These are phyloP conservation scores for Fusarium fracticaudum DNA, from an alignment of 2,329 filamentous ascomycete species.

Conservation along the genomic window DNA sequence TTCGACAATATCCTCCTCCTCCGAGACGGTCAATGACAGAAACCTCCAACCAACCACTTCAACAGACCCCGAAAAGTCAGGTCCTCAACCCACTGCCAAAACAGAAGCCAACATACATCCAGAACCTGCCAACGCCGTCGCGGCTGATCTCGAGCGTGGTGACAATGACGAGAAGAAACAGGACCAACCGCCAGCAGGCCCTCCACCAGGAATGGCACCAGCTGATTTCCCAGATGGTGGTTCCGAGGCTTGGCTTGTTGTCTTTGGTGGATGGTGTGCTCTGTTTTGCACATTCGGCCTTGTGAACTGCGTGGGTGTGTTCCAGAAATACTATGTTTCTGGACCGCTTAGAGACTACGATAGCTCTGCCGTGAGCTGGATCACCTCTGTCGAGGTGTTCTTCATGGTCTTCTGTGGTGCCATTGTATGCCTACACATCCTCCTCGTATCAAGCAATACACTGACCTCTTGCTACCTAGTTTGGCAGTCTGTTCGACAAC, in stretches of 20 bases:
- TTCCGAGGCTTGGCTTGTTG: slow-evolving; percentile 64
- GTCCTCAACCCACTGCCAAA: slow-evolving; percentile 11
- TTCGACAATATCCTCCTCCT: slow-evolving; percentile 41
- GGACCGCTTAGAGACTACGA: slow-evolving; percentile 59
- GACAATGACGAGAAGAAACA: slow-evolving; percentile 21
- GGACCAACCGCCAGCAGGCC: slow-evolving; percentile 25
- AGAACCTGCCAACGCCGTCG: slow-evolving; percentile 44
- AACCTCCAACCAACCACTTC: slow-evolving; percentile 3
- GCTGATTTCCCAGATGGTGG: slow-evolving; percentile 70
- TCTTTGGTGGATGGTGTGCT: slow-evolving; percentile 57
- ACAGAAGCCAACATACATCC: slow-evolving; percentile 32
- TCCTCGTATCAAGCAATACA: slow-evolving; percentile 10
- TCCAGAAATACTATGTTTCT: slow-evolving; percentile 66
- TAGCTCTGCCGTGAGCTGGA: slow-evolving; percentile 67
- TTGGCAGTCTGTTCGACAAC: slow-evolving; percentile 71
- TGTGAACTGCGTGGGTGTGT: slow-evolving; percentile 61
- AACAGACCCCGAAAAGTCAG: slow-evolving; percentile 20
- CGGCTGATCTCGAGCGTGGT: slow-evolving; percentile 42
- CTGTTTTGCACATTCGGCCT: slow-evolving; percentile 58
- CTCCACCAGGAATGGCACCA: slow-evolving; percentile 51
- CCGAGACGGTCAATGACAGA: slow-evolving; percentile 39
- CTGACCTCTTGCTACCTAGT: slow-evolving; percentile 38
- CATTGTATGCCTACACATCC: slow-evolving; percentile 47
- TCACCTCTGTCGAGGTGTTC: slow-evolving; percentile 64
- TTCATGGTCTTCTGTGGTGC: slow-evolving; percentile 60